Evolutionary conservation across 306 rosid species (phyloP), one percentile per base, ranked within the genome.

Genomic region (Purshia tridentata): DNA sequence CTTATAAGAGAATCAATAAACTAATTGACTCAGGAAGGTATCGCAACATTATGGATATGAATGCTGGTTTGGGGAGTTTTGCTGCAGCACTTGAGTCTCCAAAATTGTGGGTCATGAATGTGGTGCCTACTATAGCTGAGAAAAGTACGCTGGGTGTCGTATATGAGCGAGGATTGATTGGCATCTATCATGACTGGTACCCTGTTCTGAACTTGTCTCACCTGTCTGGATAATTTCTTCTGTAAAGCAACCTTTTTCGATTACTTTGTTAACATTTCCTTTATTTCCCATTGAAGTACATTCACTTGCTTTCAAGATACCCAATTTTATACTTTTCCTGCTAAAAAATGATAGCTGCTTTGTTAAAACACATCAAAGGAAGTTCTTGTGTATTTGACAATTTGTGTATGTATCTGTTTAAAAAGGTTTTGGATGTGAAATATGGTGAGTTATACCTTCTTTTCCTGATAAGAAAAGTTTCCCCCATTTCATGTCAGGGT

Each of bases 131-230:
- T 6, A 81, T 91, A 70, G 95, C 98, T 2, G 87, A 94, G 80
- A 88, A 83, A 86, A 81, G 70, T 60, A 88, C 95, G 0, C 82
- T 94, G 29, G 96, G 97, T 65, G 87, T 77, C 61, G 70, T 91
- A 56, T 94, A 87, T 71, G 91, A 91, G 72, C 84, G 96, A 70
- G 96, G 99, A 65, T 82, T 95, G 70, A 88, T 87, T 54, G 99
- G 98, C 70, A 95, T 95, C 84, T 91, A 88, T 77, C 99, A 95
- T 68, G 93, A 95, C 80, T 95, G 99, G 97, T 95, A 87, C 76
- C 13, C 49, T 65, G 42, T 71, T 75, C 69, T 76, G 44, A 35
- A 70, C 49, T 76, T 56, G 60, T 67, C 42, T 53, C 18, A 59
- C 53, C 47, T 51, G 22, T 69, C 70, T 63, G 13, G 44, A 72